Percentiles rank a stretch among this genome's conserved stretches.
These are phyloP conservation scores for Nyctanthes arbortristis DNA, from an alignment of 257 asterid genomes.

Conservation along the genomic window DNA sequence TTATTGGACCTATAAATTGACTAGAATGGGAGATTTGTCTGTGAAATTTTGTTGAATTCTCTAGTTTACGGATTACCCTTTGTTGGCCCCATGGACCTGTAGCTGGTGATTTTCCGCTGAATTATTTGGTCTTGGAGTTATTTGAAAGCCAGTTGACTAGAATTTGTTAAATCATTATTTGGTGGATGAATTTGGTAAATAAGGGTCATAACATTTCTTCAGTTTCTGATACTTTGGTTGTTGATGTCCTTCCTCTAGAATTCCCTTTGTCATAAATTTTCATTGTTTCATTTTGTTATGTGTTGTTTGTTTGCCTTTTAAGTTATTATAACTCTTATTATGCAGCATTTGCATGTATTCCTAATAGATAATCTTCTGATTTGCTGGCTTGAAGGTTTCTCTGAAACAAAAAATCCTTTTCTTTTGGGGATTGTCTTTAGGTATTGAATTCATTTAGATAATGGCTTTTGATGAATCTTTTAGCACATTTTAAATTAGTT, in stretches of 20 bases:
- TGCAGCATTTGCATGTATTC: not conserved
- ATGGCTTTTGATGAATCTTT: not conserved
- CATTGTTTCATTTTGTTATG: not conserved
- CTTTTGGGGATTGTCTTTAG: not conserved
- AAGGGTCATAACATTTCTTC: not conserved
- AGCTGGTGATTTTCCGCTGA: not conserved
- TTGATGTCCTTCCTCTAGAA: not conserved
- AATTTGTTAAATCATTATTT: not conserved
- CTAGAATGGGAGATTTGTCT: not conserved
- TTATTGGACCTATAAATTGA: not conserved
- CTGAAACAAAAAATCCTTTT: not conserved
- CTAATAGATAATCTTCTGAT: not conserved
- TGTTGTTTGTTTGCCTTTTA: not conserved
- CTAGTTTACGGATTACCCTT: not conserved
- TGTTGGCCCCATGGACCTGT: not conserved
- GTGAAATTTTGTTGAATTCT: not conserved
- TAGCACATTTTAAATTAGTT: not conserved
- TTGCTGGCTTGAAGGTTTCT: not conserved
- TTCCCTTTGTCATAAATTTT: no score
- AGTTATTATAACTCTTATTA: not conserved
- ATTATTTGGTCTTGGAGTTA: slow-evolving; percentile 6
- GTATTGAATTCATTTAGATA: not conserved
- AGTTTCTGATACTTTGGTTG: not conserved
- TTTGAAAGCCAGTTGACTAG: not conserved
- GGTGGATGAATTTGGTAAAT: not conserved